phyloP scores from a whole-genome alignment of 2,329 filamentous ascomycete species.

The Neopestalotiopsis sp. region DNA sequence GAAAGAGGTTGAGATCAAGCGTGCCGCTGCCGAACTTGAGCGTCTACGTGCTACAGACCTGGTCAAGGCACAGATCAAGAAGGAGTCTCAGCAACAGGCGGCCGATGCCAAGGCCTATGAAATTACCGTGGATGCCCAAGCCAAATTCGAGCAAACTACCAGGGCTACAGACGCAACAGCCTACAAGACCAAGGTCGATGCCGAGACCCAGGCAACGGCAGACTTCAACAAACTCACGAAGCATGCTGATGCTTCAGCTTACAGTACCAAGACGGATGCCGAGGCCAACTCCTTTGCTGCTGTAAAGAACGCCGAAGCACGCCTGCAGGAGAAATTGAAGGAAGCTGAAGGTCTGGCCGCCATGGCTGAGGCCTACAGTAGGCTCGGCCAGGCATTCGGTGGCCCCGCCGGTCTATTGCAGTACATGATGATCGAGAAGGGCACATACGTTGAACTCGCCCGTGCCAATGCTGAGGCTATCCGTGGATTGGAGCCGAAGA shows the following conservation, averaged over 20 bases:
- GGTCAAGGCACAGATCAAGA: slow-evolving; percentile 74
- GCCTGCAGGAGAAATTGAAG: slow-evolving; percentile 65
- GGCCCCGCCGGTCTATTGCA: slow-evolving; percentile 79
- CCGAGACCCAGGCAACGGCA: slow-evolving; percentile 49
- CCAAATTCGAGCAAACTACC: slow-evolving; percentile 58
- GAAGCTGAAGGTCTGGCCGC: slow-evolving; percentile 79
- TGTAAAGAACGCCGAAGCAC: slow-evolving; percentile 58
- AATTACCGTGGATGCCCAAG: slow-evolving; percentile 64
- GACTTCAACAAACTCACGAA: slow-evolving; percentile 47
- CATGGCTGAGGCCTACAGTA: slow-evolving; percentile 81
- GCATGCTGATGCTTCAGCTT: slow-evolving; percentile 51
- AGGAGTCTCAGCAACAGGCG: slow-evolving; percentile 72
- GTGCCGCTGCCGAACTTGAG: slow-evolving; percentile 81
- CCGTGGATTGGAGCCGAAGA: slow-evolving; percentile 82
- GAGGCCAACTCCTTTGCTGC: slow-evolving; percentile 45
- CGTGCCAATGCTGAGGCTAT: slow-evolving; percentile 41
- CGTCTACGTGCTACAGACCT: slow-evolving; percentile 79
- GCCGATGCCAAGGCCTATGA: slow-evolving; percentile 71
- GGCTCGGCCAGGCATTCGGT: slow-evolving; percentile 74
- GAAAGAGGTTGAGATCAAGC: slow-evolving; percentile 77
- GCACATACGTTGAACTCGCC: slow-evolving; percentile 72
- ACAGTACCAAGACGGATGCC: slow-evolving; percentile 53
- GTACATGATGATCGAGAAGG: slow-evolving; percentile 87
- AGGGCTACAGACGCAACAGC: slow-evolving; percentile 66
- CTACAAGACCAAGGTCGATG: slow-evolving; percentile 54